Percentiles rank a stretch among this genome's conserved stretches.
phyloP scores from a whole-genome alignment of 495 filamentous ascomycete species.

The Neurospora africana region DNA sequence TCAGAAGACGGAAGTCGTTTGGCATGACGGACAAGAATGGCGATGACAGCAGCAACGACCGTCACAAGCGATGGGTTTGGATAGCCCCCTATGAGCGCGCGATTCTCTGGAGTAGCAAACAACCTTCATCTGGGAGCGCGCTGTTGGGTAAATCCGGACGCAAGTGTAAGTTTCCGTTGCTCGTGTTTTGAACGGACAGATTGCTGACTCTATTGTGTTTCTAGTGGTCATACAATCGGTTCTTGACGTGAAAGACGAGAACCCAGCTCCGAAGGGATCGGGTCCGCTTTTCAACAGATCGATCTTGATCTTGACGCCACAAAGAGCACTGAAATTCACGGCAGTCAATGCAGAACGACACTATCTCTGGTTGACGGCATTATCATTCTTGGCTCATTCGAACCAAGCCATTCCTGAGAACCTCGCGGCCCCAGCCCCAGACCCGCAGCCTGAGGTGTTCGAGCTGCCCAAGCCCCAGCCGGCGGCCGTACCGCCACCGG shows the following conservation, averaged over 20 bases:
- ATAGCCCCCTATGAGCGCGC: slow-evolving; percentile 89
- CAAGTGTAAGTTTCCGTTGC: slow-evolving; percentile 59
- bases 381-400: slow-evolving; percentile 89
- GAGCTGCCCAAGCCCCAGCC: slow-evolving; percentile 33
- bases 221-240: slow-evolving; percentile 92
- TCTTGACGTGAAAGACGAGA: slow-evolving; percentile 91
- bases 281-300: slow-evolving; percentile 73
- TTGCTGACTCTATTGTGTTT: slow-evolving; percentile 1
- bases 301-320: slow-evolving; percentile 87
- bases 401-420: slow-evolving; percentile 61
- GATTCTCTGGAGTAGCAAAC: slow-evolving; percentile 98
- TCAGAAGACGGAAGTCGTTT: slow-evolving; percentile 86
- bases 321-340: slow-evolving; percentile 92
- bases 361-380: slow-evolving; percentile 86
- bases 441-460: slow-evolving; percentile 36
- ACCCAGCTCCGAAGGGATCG: slow-evolving; percentile 66
- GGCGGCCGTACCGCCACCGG: neutral
- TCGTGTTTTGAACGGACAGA: neutral
- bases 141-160: slow-evolving; percentile 90
- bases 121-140: slow-evolving; percentile 77
- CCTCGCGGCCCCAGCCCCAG: slow-evolving; percentile 46
- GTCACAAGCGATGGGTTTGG: slow-evolving; percentile 98
- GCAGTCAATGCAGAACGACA: slow-evolving; percentile 73
- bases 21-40: slow-evolving; percentile 58
- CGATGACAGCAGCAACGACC: slow-evolving; percentile 50